Evolutionary conservation across 2,329 filamentous ascomycete genomes (phyloP), one percentile per base, ranked within the genome.

Genomic region (Claviceps digitariae): DNA sequence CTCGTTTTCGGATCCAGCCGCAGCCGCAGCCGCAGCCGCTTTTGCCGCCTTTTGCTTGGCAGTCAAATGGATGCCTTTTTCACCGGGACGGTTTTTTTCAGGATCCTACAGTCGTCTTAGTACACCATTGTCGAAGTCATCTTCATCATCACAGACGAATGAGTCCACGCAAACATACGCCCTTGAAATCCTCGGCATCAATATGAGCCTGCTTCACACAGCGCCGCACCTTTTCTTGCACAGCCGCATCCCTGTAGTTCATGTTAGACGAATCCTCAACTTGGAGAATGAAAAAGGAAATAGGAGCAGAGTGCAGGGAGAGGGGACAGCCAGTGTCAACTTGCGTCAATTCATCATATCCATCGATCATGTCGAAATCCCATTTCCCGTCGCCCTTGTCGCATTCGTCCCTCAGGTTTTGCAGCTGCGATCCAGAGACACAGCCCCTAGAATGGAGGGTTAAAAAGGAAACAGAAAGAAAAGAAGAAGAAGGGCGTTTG

Each of bases 101-200:
- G 79, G 72, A 59, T 94, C 87, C 87, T 93, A 59, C 21, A 1
- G n/a, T 34, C 29, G 25, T 4, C 50, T 50, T 50, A 25, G 15
- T 31, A 45, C n/a, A 49, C 48, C 44, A 23, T 23, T 36, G n/a
- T n/a, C n/a, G n/a, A n/a, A n/a, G 25, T 38, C 29, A 31, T 29
- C 4, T 15, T 38, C 9, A 5, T 7, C 45, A 12, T 12, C 47
- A 23, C 41, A 29, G 7, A 20, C 20, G 15, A 5, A 9, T 9
- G 21, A 38, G 3, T 5, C 21, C 21, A 17, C 7, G n/a, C 60
- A 34, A 6, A 74, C 86, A 71, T 77, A 95, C 90, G 13, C 89
- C 89, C 36, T 85, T 91, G 82, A 89, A 96, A 61, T 96, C 91
- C 51, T 87, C 84, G 44, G 88, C 77, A 59, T 86, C 84, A 61